Percentiles rank a stretch among this genome's conserved stretches.
Evolutionary conservation across 305 asterid genomes (phyloP).

Genomic region (Rubia peregrina): DNA sequence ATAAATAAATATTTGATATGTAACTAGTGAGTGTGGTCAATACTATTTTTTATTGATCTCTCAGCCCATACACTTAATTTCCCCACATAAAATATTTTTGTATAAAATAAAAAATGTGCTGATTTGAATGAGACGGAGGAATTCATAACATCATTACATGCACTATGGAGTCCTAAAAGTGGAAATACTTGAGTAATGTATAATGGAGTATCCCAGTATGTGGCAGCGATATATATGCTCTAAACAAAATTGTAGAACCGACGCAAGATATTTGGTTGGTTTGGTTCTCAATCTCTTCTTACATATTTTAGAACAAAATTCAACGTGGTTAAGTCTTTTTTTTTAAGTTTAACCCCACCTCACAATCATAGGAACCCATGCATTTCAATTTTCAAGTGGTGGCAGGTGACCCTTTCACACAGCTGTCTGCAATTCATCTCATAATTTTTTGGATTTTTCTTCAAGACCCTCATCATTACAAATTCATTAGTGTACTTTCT

Average conservation of each 20-base stretch:
- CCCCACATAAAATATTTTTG: no score
- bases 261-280: not conserved
- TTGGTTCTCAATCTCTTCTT: not conserved
- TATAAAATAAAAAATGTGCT: no score
- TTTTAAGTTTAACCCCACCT: not conserved
- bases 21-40: no score
- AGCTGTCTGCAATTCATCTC: conserved; percentile 15
- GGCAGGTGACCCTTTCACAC: conserved; percentile 8
- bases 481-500: not conserved
- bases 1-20: no score
- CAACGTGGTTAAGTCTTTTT: not conserved
- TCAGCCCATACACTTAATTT: no score
- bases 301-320: not conserved
- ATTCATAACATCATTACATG: no score
- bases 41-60: no score
- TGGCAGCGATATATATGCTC: no score
- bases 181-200: no score
- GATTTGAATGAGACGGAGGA: no score
- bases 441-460: conserved; percentile 1
- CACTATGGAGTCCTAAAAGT: no score
- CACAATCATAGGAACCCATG: not conserved
- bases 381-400: not conserved
- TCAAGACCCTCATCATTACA: not conserved
- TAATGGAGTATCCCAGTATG: no score
- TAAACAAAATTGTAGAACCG: not conserved